phyloP scores from a whole-genome alignment of 257 asterid species.

The Euphrasia confusa region DNA sequence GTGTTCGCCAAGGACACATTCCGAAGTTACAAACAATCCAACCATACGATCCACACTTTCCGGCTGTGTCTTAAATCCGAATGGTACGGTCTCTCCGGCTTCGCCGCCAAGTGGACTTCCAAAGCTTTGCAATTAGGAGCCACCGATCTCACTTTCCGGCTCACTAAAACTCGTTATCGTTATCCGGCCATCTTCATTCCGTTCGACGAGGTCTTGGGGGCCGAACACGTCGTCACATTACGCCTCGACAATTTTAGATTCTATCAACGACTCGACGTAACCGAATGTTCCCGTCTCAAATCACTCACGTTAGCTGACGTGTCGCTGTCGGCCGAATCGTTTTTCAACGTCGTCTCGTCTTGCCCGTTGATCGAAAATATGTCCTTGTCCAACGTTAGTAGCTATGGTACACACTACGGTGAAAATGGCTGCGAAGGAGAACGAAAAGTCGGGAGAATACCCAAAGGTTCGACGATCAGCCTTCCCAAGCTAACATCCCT shows the following conservation, averaged over 20 bases:
- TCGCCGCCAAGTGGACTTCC: not conserved
- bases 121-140: not conserved
- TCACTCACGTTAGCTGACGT: not conserved
- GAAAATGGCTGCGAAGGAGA: too few relatives aligned
- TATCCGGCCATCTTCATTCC: not conserved
- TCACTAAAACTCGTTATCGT: not conserved
- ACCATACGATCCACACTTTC: not conserved
- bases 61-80: not conserved
- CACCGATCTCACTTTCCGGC: not conserved
- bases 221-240: not conserved
- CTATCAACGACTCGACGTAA: not conserved
- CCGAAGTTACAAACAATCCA: not conserved
- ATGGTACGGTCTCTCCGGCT: not conserved
- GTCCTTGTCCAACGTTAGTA: not conserved
- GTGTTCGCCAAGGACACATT: not conserved
- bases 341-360: not conserved
- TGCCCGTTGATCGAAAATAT: not conserved
- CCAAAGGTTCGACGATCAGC: not conserved
- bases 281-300: not conserved
- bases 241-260: not conserved
- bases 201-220: not conserved
- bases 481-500: not conserved
- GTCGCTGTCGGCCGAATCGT: not conserved
- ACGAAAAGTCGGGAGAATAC: too few relatives aligned
- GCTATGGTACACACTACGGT: not conserved